Evolutionary conservation across 2,329 filamentous ascomycete genomes (phyloP).

Genomic region (Epichloe typhina): DNA sequence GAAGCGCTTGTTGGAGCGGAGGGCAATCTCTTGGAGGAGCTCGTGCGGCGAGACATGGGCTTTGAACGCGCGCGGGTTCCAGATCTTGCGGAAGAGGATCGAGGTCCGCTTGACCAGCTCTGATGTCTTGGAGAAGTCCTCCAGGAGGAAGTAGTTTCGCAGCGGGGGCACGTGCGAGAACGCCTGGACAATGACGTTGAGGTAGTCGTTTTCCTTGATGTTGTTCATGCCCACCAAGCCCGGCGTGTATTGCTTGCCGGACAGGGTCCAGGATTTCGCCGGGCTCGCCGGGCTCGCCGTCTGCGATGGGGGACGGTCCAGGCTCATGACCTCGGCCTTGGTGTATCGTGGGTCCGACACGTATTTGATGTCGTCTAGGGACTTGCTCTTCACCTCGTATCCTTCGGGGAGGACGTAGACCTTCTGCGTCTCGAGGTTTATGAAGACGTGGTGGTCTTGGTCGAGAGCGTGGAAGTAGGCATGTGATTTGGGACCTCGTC

Average conservation of each 20-base stretch:
- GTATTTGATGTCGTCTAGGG: constrained; percentile 95
- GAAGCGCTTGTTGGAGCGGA: constrained; percentile 85
- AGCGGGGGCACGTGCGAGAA: constrained; percentile 81
- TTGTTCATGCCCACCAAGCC: constrained; percentile 99
- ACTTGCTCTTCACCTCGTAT: constrained; percentile 91
- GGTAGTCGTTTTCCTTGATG: constrained; percentile 98
- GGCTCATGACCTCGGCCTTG: constrained; percentile 61
- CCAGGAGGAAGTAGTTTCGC: constrained; percentile 82
- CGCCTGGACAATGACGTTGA: constrained; percentile 89
- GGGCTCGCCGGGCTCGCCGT: background rate
- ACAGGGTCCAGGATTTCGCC: constrained; percentile 48
- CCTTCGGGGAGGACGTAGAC: constrained; percentile 90
- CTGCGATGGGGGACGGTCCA: constrained; percentile 45
- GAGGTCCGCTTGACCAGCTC: constrained; percentile 82
- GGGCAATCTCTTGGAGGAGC: constrained; percentile 83
- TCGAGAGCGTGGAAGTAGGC: constrained; percentile 97
- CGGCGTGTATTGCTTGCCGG: constrained; percentile 75
- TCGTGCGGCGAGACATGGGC: constrained; percentile 95
- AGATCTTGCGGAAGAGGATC: constrained; percentile 88
- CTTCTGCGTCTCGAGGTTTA: constrained; percentile 90
- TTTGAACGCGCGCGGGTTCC: constrained; percentile 95
- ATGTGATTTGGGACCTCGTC: constrained; percentile 82
- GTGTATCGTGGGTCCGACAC: constrained; percentile 85
- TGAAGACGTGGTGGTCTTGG: constrained; percentile 90
- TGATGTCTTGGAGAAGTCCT: constrained; percentile 57